Percentiles rank a stretch among this genome's conserved stretches.
Evolutionary conservation across 129 eudicot species (phyloP).

Genomic region (Kitagawia praeruptora): DNA sequence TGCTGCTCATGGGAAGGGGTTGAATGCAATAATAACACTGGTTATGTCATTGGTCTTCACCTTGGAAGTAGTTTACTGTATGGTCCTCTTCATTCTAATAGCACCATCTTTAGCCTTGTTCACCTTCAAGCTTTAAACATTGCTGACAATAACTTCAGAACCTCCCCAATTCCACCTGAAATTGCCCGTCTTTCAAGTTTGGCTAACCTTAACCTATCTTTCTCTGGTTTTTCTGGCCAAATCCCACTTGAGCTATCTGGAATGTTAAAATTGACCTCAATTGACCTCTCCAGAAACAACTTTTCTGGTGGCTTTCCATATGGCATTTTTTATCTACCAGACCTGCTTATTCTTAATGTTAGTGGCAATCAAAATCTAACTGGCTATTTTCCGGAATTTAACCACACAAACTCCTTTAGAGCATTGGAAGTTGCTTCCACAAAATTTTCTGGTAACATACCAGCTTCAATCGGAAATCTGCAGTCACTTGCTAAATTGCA

Average conservation of each 20-base stretch:
- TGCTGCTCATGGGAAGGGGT: slow-evolving; percentile 22
- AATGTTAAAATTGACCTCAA: not conserved
- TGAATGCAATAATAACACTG: slow-evolving; percentile 4
- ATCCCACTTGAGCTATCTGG: slow-evolving; percentile 2
- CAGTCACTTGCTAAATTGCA: not conserved
- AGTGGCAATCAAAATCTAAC: slow-evolving; percentile 6
- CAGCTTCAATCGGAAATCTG: slow-evolving; percentile 22
- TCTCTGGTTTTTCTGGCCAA: slow-evolving; percentile 4
- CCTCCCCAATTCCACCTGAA: slow-evolving; percentile 14
- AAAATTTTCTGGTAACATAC: slow-evolving; percentile 21
- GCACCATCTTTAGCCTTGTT: slow-evolving; percentile 17
- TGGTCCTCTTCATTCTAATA: slow-evolving; percentile 14
- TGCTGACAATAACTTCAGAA: slow-evolving; percentile 16
- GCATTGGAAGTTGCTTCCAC: not conserved
- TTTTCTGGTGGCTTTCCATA: slow-evolving; percentile 18
- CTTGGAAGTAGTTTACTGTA: slow-evolving; percentile 19
- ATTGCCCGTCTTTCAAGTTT: not conserved
- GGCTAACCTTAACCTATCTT: slow-evolving; percentile 5
- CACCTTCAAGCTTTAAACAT: slow-evolving; percentile 16
- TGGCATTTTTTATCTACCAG: slow-evolving; percentile 17
- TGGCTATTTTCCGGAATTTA: slow-evolving; percentile 24
- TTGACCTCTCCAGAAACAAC: not conserved
- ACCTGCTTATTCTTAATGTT: slow-evolving; percentile 10
- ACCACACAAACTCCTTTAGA: slow-evolving; percentile 13
- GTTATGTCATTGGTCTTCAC: slow-evolving; percentile 16